Percentiles rank a stretch among this genome's conserved stretches.
Evolutionary conservation across 2,329 filamentous ascomycete species (phyloP).

Genomic region (Trichoderma guizhouense): DNA sequence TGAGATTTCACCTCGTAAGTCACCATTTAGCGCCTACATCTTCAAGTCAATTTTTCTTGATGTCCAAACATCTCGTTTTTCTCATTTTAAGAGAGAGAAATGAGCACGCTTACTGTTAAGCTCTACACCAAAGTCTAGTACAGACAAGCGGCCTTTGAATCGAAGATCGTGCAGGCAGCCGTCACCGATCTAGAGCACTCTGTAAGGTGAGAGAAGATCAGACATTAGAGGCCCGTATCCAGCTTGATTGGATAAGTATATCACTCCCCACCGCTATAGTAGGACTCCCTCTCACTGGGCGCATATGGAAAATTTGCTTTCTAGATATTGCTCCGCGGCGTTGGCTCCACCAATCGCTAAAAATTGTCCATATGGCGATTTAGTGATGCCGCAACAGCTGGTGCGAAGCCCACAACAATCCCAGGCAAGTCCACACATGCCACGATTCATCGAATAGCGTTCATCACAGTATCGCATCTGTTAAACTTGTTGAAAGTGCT

Average conservation of each 20-base stretch:
- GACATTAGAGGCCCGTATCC: not conserved
- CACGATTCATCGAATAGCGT: too few relatives aligned
- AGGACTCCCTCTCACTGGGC: not conserved
- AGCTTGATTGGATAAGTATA: not conserved
- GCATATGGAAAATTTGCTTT: not conserved
- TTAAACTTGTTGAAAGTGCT: too few relatives aligned
- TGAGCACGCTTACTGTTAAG: not conserved
- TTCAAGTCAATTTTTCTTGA: not conserved
- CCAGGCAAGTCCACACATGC: too few relatives aligned
- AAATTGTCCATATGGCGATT: too few relatives aligned
- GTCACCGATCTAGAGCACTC: not conserved
- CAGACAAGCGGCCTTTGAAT: not conserved
- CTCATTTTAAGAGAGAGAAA: not conserved
- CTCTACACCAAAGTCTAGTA: not conserved
- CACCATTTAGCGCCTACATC: not conserved
- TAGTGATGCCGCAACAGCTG: too few relatives aligned
- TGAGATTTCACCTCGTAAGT: not conserved
- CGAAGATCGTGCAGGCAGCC: not conserved
- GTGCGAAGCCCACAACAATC: too few relatives aligned
- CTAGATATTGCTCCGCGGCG: not conserved
- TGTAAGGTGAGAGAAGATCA: not conserved
- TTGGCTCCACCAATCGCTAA: not conserved
- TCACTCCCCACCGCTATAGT: not conserved
- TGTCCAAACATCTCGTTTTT: not conserved
- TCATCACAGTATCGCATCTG: too few relatives aligned